Evolutionary conservation across 495 filamentous ascomycete genomes (phyloP).

Genomic region (Rhypophila decipiens): DNA sequence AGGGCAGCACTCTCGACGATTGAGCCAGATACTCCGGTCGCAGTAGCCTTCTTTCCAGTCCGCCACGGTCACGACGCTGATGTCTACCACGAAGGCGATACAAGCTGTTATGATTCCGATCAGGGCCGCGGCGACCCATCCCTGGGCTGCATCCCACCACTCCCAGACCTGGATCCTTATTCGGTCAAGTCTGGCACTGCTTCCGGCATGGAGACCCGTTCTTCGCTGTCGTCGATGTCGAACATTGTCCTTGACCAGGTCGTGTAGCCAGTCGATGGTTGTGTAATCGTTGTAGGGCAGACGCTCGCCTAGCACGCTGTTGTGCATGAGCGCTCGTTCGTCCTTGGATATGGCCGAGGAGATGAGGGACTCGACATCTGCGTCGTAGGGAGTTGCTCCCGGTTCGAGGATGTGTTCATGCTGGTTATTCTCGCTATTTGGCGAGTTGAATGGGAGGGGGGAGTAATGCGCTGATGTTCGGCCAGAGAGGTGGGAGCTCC

Average conservation of each 20-base stretch:
- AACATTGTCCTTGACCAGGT: slow-evolving; percentile 51
- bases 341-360: slow-evolving; percentile 27
- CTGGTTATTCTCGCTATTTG: too few relatives aligned
- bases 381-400: too few relatives aligned
- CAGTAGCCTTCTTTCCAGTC: slow-evolving; percentile 53
- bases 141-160: slow-evolving; percentile 6
- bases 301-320: slow-evolving; percentile 41
- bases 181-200: slow-evolving; percentile 25
- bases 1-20: slow-evolving; percentile 40
- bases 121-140: slow-evolving; percentile 9
- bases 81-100: slow-evolving; percentile 48
- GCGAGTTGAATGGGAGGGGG: too few relatives aligned
- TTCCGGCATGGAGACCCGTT: slow-evolving; percentile 5
- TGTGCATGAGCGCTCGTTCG: slow-evolving; percentile 29
- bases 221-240: slow-evolving; percentile 39
- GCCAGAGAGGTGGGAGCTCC: too few relatives aligned
- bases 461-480: too few relatives aligned
- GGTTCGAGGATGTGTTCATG: too few relatives aligned
- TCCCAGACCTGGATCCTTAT: slow-evolving; percentile 19
- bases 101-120: slow-evolving; percentile 48
- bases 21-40: slow-evolving; percentile 32
- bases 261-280: slow-evolving; percentile 37
- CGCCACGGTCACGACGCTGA: slow-evolving; percentile 44
- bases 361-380: slow-evolving; percentile 12
- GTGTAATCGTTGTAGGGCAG: slow-evolving; percentile 49